Conservation (phyloP, 805 yeast species). For the Saccharomycopsis amapae region DNA sequence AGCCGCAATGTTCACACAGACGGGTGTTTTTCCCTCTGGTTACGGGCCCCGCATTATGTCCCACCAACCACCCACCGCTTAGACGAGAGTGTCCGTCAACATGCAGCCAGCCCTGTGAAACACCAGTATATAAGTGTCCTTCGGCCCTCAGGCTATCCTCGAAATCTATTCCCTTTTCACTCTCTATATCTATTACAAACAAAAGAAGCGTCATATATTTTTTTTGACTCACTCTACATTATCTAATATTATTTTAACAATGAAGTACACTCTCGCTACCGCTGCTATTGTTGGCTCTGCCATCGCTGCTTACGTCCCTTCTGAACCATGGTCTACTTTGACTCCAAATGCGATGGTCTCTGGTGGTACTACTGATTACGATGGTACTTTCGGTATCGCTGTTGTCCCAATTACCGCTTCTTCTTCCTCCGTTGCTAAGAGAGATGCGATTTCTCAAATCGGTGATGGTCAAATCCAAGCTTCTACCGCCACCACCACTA, state of each 20-base stretch:
- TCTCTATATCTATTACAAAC: background rate
- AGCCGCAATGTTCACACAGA: no score
- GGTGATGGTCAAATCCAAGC: conserved; percentile 31
- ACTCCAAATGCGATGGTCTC: conserved; percentile 51
- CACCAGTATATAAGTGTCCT: background rate
- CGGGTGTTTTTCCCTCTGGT: no score
- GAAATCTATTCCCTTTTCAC: no score
- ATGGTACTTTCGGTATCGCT: conserved; percentile 60
- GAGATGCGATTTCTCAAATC: conserved; percentile 23
- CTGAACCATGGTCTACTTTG: conserved; percentile 65
- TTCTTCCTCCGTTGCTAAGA: conserved; percentile 27
- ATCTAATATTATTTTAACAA: background rate
- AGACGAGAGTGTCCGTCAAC: background rate
- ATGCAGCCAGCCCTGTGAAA: background rate
- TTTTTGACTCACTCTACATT: conserved; percentile 4
- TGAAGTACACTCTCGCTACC: conserved; percentile 21
- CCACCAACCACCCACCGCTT: no score
- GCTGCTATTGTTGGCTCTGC: conserved; percentile 42
- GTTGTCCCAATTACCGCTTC: conserved; percentile 42
- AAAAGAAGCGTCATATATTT: background rate
- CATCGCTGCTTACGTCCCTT: conserved; percentile 55
- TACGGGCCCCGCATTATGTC: no score
- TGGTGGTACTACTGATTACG: conserved; percentile 51
- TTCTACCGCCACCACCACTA: conserved; percentile 31
- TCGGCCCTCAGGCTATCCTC: background rate